phyloP scores from a whole-genome alignment of 805 yeast genomes.

The Candida sithepensis region DNA sequence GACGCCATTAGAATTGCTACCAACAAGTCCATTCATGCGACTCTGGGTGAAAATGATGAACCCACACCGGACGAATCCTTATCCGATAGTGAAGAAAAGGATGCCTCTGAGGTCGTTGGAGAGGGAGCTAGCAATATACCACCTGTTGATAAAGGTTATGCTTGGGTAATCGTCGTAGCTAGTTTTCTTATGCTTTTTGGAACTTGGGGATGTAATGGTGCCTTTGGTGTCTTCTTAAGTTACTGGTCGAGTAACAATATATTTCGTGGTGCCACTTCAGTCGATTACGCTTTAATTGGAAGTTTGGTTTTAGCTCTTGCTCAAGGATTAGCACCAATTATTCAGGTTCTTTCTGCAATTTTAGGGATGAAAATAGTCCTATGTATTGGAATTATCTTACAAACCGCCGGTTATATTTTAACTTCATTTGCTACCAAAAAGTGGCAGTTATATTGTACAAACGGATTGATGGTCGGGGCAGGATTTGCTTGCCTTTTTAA shows the following conservation, averaged over 20 bases:
- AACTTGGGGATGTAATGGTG: conserved; percentile 64
- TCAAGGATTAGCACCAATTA: conserved; percentile 23
- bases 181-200: conserved; percentile 41
- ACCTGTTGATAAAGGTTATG: conserved; percentile 55
- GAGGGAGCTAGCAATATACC: conserved; percentile 24
- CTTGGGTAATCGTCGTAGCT: conserved; percentile 48
- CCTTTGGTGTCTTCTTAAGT: conserved; percentile 57
- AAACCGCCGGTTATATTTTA: conserved; percentile 44
- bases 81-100: conserved; percentile 3
- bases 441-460: conserved; percentile 51
- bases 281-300: conserved; percentile 59
- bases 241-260: conserved; percentile 44
- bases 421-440: conserved; percentile 46
- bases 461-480: conserved; percentile 50
- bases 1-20: conserved; percentile 25
- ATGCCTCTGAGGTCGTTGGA: conserved; percentile 1
- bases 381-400: conserved; percentile 39
- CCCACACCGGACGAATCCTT: background rate
- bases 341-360: conserved; percentile 18
- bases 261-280: conserved; percentile 47
- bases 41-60: background rate
- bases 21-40: conserved; percentile 6
- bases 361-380: conserved; percentile 22
- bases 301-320: conserved; percentile 42
- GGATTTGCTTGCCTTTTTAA: conserved; percentile 48